Conservation (phyloP, 345 rosid genomes). For the Eucalyptus tenuipes region DNA sequence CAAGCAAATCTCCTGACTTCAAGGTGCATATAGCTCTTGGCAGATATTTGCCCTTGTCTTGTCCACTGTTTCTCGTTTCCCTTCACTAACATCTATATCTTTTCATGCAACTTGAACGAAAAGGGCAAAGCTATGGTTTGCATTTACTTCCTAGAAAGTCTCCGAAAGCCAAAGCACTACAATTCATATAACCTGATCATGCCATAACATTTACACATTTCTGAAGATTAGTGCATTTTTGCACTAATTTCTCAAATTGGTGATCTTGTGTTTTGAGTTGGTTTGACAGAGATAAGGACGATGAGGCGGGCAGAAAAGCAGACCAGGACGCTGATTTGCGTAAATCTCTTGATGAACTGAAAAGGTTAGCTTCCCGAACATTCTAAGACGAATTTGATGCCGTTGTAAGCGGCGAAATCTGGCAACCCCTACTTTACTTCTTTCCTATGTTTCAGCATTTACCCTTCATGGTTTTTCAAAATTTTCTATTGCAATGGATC, state of each 20-base stretch:
- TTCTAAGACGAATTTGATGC: background rate
- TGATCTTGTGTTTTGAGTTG: background rate
- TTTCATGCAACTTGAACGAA: background rate
- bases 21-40: background rate
- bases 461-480: background rate
- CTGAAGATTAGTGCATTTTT: background rate
- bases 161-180: background rate
- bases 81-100: background rate
- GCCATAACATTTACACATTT: background rate
- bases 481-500: background rate
- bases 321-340: background rate
- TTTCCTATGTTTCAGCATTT: background rate
- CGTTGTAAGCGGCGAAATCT: background rate
- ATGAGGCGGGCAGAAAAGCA: background rate
- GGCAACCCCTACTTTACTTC: background rate
- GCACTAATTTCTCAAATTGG: background rate
- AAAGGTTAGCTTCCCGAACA: background rate
- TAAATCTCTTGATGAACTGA: background rate
- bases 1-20: background rate
- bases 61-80: background rate
- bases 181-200: background rate
- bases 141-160: background rate
- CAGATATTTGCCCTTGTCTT: background rate
- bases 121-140: background rate
- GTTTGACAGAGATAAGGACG: background rate